Percentiles rank a stretch among this genome's conserved stretches.
Evolutionary conservation across 192 early-diverging fungal genomes (phyloP).

Genomic region (Podila epigama): DNA sequence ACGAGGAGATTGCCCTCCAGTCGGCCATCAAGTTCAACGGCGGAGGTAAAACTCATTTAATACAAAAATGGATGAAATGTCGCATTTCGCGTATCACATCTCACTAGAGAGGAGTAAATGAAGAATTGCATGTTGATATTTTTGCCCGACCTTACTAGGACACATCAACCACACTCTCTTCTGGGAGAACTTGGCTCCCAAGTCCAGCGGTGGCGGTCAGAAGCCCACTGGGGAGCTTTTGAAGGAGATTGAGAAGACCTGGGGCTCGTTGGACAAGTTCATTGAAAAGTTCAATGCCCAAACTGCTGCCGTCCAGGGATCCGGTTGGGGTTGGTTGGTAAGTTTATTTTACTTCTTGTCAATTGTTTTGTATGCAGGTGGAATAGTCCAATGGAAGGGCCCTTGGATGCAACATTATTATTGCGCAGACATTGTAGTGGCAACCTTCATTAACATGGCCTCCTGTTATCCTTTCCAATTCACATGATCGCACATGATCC

Average conservation of each 20-base stretch:
- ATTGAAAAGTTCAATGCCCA: slow-evolving; percentile 75
- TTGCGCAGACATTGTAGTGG: background rate
- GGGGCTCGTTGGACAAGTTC: slow-evolving; percentile 86
- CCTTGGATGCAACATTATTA: background rate
- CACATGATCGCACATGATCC: too few relatives aligned
- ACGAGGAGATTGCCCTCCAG: slow-evolving; percentile 80
- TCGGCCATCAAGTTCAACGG: slow-evolving; percentile 90
- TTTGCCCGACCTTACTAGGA: slow-evolving; percentile 30
- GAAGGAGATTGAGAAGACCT: slow-evolving; percentile 80
- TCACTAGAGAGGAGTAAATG: background rate
- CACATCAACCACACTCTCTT: slow-evolving; percentile 93
- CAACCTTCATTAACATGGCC: background rate
- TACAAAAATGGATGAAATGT: background rate
- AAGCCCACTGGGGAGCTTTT: slow-evolving; percentile 71
- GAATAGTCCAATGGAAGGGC: background rate
- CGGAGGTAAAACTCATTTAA: slow-evolving; percentile 64
- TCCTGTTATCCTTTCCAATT: too few relatives aligned
- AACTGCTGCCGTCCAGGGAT: slow-evolving; percentile 88
- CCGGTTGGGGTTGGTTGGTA: slow-evolving; percentile 97
- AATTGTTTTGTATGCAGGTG: background rate
- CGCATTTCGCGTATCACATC: background rate
- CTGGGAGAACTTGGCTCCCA: slow-evolving; percentile 93
- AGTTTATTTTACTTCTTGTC: slow-evolving; percentile 5
- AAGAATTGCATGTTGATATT: background rate
- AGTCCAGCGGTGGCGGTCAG: slow-evolving; percentile 80